Evolutionary conservation across 441 rosid species (phyloP), one percentile per base, ranked within the genome.

Genomic region (Adansonia grandidieri): DNA sequence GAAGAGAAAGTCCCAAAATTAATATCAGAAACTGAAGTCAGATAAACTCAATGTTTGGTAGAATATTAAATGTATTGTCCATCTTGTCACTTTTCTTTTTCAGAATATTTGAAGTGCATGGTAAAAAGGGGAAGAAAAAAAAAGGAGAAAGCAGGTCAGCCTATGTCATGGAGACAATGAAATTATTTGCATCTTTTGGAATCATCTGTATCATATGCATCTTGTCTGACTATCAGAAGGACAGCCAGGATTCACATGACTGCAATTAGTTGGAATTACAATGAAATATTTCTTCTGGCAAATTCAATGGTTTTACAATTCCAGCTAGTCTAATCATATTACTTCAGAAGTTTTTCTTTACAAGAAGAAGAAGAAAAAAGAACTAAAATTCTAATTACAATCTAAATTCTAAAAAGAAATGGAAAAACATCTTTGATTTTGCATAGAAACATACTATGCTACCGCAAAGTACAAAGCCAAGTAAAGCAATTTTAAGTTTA

Each of bases 1-100:
- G 91, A 73, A 61, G 6, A 17, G 17, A 0, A 10, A 51, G 66
- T 64, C 28, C 42, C 58, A 61, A 54, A 40, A 15, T 56, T 6
- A 56, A 28, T 0, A 63, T 77, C 61, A 51, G 11, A 24, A 72
- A 56, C 53, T 67, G 8, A 67, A 17, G 22, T 19, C 32, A 67
- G 53, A 44, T 1, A 50, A 42, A n/a, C 14, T 17, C 10, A 37
- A 17, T 42, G 51, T 44, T 40, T 17, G 69, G 47, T 37, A 15
- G 20, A 64, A 64, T 64, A 63, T 54, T 51, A 51, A 4, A 51
- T 51, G 56, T 14, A 51, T 51, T 14, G 13, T 14, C 56, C 56
- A 51, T 42, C 15, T 13, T 13, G 5, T 51, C 1, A 51, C 15
- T 51, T 3, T 51, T 51, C 17, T 14, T 51, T 51, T 51, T 51